These are phyloP conservation scores for Phytophthora tubulina DNA, from an alignment of 352 stramenopile genomes.

Conservation along the genomic window DNA sequence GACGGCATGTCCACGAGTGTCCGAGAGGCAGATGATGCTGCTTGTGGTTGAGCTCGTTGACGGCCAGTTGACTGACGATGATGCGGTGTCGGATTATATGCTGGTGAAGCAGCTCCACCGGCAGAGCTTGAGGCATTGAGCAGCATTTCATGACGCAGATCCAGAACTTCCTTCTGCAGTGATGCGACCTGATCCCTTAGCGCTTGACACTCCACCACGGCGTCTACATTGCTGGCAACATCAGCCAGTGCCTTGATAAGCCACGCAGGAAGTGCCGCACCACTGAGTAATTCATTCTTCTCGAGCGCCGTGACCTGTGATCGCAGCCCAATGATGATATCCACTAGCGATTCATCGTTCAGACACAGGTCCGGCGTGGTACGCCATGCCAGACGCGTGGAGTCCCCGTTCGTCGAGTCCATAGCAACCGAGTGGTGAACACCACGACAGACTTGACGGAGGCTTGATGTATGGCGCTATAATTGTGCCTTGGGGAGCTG, in stretches of 20 bases:
- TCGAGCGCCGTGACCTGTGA: constrained; percentile 73
- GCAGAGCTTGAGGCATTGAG: constrained; percentile 60
- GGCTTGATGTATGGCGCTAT: constrained; percentile 5
- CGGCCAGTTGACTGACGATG: constrained; percentile 64
- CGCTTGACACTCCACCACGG: constrained; percentile 81
- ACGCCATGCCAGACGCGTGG: constrained; percentile 69
- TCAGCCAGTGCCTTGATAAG: constrained; percentile 78
- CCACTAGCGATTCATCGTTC: constrained; percentile 83
- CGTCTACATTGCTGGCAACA: constrained; percentile 84
- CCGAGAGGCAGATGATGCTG: constrained; percentile 23
- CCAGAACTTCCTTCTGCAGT: constrained; percentile 82
- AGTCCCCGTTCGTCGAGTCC: constrained; percentile 49
- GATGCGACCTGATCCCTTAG: constrained; percentile 78
- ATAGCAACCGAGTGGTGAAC: constrained; percentile 18
- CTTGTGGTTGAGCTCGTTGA: constrained; percentile 17
- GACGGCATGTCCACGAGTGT: constrained; percentile 27
- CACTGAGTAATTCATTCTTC: constrained; percentile 82
- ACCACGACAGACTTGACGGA: not conserved
- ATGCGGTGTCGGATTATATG: constrained; percentile 62
- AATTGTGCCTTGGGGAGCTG: not conserved
- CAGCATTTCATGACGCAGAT: constrained; percentile 82
- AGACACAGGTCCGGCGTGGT: constrained; percentile 76
- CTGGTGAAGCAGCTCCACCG: constrained; percentile 1
- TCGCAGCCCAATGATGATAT: constrained; percentile 78
- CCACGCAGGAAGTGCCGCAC: constrained; percentile 72